A percentile compares a stretch with the other conserved stretches of the same genome.
Evolutionary conservation across 768 basidiomycete species (phyloP).

Genomic region (Podaxis sp.): DNA sequence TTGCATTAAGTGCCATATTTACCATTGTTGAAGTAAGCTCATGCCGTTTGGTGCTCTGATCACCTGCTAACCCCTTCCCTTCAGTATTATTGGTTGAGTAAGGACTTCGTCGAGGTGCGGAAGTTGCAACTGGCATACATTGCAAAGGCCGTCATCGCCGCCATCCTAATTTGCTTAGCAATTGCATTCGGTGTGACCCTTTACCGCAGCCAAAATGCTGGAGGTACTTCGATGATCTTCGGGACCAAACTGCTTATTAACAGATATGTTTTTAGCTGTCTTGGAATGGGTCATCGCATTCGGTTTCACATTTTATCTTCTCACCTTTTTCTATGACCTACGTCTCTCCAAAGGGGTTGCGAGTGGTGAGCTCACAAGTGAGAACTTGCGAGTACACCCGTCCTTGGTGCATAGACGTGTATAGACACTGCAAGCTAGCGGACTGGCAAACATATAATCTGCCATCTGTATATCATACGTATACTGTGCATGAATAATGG

Average conservation of each 20-base stretch:
- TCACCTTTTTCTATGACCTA: slow-evolving; percentile 76
- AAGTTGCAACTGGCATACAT: slow-evolving; percentile 56
- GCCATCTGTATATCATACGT: not conserved
- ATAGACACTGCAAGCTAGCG: not conserved
- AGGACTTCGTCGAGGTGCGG: slow-evolving; percentile 46
- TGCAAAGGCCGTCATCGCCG: slow-evolving; percentile 60
- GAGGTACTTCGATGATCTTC: slow-evolving; percentile 34
- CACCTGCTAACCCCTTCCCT: not conserved
- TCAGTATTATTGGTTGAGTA: slow-evolving; percentile 66
- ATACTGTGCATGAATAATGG: not conserved
- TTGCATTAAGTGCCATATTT: slow-evolving; percentile 72
- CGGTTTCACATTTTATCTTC: slow-evolving; percentile 69
- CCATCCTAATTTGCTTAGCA: slow-evolving; percentile 56
- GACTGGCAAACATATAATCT: not conserved
- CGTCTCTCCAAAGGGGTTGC: slow-evolving; percentile 53
- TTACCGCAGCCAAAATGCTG: slow-evolving; percentile 44
- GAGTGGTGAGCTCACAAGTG: slow-evolving; percentile 43
- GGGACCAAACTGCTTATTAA: not conserved
- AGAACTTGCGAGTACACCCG: slow-evolving; percentile 23
- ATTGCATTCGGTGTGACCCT: slow-evolving; percentile 62
- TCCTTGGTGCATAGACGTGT: slow-evolving; percentile 11
- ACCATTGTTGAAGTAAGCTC: slow-evolving; percentile 61
- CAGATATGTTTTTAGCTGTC: slow-evolving; percentile 39
- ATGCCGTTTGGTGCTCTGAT: not conserved
- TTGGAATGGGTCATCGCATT: slow-evolving; percentile 77